Evolutionary conservation across 768 basidiomycete species (phyloP).

Genomic region (Cyclocybe aegerita): DNA sequence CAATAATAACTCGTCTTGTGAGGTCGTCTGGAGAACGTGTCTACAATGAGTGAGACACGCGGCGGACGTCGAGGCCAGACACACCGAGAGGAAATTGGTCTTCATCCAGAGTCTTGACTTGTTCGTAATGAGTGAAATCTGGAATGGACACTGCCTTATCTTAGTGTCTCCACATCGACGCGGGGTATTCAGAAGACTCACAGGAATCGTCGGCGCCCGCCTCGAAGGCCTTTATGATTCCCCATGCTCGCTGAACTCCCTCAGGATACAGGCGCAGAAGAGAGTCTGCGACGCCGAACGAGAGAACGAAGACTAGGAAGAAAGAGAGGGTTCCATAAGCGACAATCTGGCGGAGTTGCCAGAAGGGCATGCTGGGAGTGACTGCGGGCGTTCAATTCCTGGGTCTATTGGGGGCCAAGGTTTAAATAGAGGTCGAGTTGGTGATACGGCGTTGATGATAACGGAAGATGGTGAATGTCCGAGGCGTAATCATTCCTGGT

Average conservation of each 20-base stretch:
- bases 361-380: constrained; percentile 4
- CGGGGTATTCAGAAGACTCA: neutral
- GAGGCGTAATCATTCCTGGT: no score
- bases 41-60: neutral
- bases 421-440: no score
- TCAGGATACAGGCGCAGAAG: constrained; percentile 2
- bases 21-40: constrained; percentile 41
- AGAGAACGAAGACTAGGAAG: constrained; percentile 14
- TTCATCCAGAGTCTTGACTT: constrained; percentile 39
- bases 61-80: neutral
- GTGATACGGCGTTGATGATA: no score
- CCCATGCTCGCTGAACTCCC: neutral
- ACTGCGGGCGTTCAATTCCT: neutral
- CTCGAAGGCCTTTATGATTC: neutral
- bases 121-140: constrained; percentile 55
- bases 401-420: no score
- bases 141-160: constrained; percentile 36
- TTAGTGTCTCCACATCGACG: neutral
- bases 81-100: constrained; percentile 58
- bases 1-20: constrained; percentile 60
- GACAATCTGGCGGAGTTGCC: constrained; percentile 7
- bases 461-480: no score
- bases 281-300: constrained; percentile 13
- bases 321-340: constrained; percentile 16
- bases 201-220: neutral